A percentile compares a stretch with the other conserved stretches of the same genome.
phyloP scores from a whole-genome alignment of 2,329 filamentous ascomycete species.

The Fusarium nodosum region DNA sequence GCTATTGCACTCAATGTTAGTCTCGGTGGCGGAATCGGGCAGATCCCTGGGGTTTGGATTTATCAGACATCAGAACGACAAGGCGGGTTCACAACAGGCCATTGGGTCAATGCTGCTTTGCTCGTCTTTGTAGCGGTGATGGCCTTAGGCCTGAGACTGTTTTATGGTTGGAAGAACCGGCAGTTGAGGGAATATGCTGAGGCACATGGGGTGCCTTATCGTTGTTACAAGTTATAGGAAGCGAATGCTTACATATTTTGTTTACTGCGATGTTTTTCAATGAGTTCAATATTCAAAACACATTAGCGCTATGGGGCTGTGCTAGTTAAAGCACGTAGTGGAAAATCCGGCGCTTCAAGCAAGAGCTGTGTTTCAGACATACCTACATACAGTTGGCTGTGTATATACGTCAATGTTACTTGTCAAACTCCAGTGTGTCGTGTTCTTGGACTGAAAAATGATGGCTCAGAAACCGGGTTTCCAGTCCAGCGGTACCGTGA shows the following conservation, averaged over 20 bases:
- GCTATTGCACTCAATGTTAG: conserved; percentile 79
- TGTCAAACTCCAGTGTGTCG: not conserved
- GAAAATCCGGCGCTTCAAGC: not conserved
- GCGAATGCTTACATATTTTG: not conserved
- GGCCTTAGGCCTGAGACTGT: conserved; percentile 66
- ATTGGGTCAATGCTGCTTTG: conserved; percentile 74
- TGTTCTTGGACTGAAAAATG: not conserved
- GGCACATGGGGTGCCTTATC: conserved; percentile 52
- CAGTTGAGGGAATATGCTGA: conserved; percentile 52
- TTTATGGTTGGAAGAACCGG: conserved; percentile 66
- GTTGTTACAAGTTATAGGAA: conserved; percentile 59
- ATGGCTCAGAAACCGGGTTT: conserved; percentile 5
- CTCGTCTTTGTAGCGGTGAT: conserved; percentile 70
- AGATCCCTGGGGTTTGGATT: conserved; percentile 81
- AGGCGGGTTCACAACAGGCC: conserved; percentile 76
- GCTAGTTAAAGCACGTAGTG: not conserved
- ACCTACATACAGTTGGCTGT: not conserved
- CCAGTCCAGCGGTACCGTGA: not conserved
- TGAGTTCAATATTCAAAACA: conserved; percentile 3
- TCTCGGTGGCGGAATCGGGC: conserved; percentile 74
- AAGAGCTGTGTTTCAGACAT: not conserved
- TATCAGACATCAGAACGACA: conserved; percentile 74
- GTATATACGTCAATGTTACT: not conserved
- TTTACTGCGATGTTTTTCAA: conserved; percentile 14
- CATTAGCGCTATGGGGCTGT: not conserved